These are phyloP conservation scores for Betula pendula DNA, from an alignment of 306 rosid genomes.

Conservation along the genomic window DNA sequence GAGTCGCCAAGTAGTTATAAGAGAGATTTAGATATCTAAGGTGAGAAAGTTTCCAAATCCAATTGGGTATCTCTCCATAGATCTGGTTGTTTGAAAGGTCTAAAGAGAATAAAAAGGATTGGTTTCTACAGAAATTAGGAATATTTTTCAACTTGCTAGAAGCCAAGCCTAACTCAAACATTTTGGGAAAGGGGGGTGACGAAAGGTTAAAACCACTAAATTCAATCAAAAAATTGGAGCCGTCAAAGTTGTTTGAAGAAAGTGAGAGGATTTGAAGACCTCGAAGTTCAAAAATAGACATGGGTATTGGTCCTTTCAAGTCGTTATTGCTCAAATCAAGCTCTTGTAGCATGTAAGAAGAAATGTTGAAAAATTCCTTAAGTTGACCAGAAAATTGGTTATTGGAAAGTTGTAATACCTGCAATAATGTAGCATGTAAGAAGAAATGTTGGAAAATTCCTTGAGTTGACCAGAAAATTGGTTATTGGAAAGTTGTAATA, in stretches of 20 bases:
- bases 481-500: not conserved
- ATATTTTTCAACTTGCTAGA: slow-evolving; percentile 12
- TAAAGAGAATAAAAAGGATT: too few relatives aligned
- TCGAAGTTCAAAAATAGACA: slow-evolving; percentile 8
- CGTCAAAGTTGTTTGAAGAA: slow-evolving; percentile 26
- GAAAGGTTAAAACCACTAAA: too few relatives aligned
- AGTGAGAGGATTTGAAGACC: not conserved
- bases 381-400: not conserved
- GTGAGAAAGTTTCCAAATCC: too few relatives aligned
- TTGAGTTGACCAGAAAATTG: slow-evolving; percentile 4
- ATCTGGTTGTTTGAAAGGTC: too few relatives aligned
- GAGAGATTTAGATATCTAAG: slow-evolving; percentile 44
- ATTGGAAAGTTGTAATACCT: not conserved
- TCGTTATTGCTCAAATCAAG: slow-evolving; percentile 18
- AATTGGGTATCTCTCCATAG: too few relatives aligned
- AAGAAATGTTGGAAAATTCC: slow-evolving; percentile 2
- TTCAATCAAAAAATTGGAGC: not conserved
- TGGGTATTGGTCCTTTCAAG: slow-evolving; percentile 10
- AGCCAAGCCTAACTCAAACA: not conserved
- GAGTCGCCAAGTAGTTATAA: not conserved
- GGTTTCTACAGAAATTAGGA: slow-evolving; percentile 35
- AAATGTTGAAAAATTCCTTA: too few relatives aligned
- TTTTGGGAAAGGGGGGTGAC: too few relatives aligned
- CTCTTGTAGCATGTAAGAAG: too few relatives aligned
- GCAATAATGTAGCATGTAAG: not conserved